These are phyloP conservation scores for Apiotrichum brassicae DNA, from an alignment of 1,284 basidiomycete genomes.

Conservation along the genomic window DNA sequence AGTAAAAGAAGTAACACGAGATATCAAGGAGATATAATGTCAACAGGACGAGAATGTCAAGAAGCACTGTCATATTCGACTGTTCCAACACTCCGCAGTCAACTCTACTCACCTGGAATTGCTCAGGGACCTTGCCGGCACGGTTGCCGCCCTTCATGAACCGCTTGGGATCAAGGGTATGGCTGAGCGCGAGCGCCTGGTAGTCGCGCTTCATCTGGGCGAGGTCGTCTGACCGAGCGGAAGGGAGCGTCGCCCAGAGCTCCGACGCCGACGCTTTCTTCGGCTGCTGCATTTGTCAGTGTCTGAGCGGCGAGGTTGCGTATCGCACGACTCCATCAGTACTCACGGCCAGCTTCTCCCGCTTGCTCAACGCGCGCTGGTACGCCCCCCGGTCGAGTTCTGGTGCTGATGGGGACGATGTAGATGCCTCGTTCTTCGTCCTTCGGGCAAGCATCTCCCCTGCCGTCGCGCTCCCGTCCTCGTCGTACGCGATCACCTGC, in stretches of 20 bases:
- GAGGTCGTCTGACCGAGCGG: slow-evolving; percentile 69
- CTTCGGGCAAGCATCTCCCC: background rate
- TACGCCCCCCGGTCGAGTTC: slow-evolving; percentile 51
- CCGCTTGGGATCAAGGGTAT: slow-evolving; percentile 90
- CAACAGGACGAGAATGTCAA: no score
- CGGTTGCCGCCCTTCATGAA: slow-evolving; percentile 87
- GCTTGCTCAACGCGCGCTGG: slow-evolving; percentile 34
- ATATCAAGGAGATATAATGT: no score
- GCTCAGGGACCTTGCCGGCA: slow-evolving; percentile 66
- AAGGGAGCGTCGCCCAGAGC: slow-evolving; percentile 86
- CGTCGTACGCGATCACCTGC: slow-evolving; percentile 51
- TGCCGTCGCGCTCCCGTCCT: slow-evolving; percentile 28
- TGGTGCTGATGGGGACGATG: no score
- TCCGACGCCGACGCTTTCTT: slow-evolving; percentile 70
- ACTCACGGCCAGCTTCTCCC: slow-evolving; percentile 40
- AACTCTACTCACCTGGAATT: slow-evolving; percentile 62
- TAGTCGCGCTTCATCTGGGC: slow-evolving; percentile 84
- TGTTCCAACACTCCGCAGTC: background rate
- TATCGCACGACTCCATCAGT: no score
- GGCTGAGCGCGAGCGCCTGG: slow-evolving; percentile 81
- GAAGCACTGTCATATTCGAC: no score
- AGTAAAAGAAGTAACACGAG: background rate
- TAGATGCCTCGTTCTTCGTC: no score
- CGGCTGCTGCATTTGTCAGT: slow-evolving; percentile 48
- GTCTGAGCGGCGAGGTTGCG: no score